Conservation (phyloP, 2,329 filamentous ascomycete genomes). For the Aspergillus fijiensis region DNA sequence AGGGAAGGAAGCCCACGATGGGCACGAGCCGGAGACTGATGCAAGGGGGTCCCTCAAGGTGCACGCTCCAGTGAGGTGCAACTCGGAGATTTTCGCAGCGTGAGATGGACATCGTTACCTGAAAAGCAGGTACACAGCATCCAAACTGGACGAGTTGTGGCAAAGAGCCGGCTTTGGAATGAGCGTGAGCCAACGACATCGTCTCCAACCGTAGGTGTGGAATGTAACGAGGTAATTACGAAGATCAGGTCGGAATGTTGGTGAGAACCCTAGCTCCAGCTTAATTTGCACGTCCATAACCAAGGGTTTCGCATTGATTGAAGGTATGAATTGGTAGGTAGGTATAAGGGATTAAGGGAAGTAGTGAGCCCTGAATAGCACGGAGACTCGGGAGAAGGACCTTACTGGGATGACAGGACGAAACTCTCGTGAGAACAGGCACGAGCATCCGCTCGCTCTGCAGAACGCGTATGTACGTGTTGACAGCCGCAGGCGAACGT, state of each 20-base stretch:
- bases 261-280: constrained; percentile 9
- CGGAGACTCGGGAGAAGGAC: constrained; percentile 10
- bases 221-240: constrained; percentile 33
- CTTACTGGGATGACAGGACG: constrained; percentile 22
- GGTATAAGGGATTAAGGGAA: constrained; percentile 18
- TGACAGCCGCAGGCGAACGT: constrained; percentile 39
- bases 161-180: constrained; percentile 35
- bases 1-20: constrained; percentile 35
- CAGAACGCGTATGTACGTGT: constrained; percentile 29
- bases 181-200: constrained; percentile 27
- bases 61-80: constrained; percentile 39
- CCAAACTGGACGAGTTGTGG: constrained; percentile 28
- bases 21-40: constrained; percentile 29
- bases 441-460: constrained; percentile 27
- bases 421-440: constrained; percentile 21
- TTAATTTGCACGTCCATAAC: constrained; percentile 19
- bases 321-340: constrained; percentile 2
- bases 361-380: constrained; percentile 17
- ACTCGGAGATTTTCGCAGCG: constrained; percentile 37
- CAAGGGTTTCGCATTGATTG: constrained; percentile 17
- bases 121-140: constrained; percentile 24
- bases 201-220: constrained; percentile 23
- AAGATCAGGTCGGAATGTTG: constrained; percentile 34
- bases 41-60: constrained; percentile 37
- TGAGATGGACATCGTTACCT: constrained; percentile 21